A percentile compares a stretch with the other conserved stretches of the same genome.
Conservation (phyloP, 2,329 filamentous ascomycete genomes). For the Hypoxylon sp. region DNA sequence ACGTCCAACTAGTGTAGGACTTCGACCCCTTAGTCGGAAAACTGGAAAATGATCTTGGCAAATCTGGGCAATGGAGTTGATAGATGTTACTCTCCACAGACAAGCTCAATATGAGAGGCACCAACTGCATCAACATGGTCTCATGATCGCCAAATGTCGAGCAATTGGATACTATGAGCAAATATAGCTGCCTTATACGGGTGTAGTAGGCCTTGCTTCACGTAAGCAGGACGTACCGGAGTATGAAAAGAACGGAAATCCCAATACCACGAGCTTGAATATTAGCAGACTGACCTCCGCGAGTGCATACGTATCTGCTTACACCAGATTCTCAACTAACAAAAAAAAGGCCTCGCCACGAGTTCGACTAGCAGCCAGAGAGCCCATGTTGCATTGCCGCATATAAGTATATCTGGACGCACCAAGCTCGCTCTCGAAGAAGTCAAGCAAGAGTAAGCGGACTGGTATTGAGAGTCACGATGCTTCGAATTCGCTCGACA, state of each 20-base stretch:
- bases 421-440: no score
- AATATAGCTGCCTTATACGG: neutral
- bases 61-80: conserved; percentile 1
- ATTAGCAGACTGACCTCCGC: neutral
- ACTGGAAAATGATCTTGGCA: neutral
- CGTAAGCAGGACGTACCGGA: no score
- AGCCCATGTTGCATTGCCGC: neutral
- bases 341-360: neutral
- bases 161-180: neutral
- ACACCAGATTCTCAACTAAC: neutral
- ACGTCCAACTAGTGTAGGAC: neutral
- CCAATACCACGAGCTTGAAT: no score
- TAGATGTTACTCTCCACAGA: neutral
- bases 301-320: neutral
- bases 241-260: neutral
- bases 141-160: neutral
- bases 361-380: neutral
- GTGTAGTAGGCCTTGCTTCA: neutral
- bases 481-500: conserved; percentile 7
- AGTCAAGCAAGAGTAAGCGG: neutral
- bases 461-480: neutral
- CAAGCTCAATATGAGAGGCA: neutral
- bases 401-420: neutral
- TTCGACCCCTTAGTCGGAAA: neutral
- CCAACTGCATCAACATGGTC: neutral